Base-by-base conservation (phyloP, 208 protist genomes). In the Leishmania major region DNA sequence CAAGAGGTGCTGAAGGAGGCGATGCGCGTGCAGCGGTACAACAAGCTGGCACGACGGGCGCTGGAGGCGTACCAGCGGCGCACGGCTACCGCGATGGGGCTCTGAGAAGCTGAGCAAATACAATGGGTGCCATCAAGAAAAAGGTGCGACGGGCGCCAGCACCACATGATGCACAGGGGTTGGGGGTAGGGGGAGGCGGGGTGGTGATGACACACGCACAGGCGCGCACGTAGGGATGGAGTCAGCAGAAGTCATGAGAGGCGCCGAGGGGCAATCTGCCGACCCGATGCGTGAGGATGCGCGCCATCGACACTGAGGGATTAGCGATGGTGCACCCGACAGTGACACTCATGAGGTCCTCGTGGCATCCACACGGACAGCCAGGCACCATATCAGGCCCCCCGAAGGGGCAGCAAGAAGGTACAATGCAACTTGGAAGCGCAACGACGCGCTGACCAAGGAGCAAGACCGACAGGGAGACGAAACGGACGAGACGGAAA, bases 1-100 rank as follows among this genome's bases (percentile, higher is more conserved):
- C 85, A 93, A 25, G 81, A 78, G 55, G 89, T 93, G 75, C 79
- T 94, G 73, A 85, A 85, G 57, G 92, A 96, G 79, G 92, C 92
- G 53, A 70, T 90, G 84, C 87, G 89, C 5, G 92, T 92, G 62
- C 89, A 94, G 66, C 55, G 75, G 17, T 93, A 92, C 83, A 93
- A 92, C 62, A 75, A 76, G 31, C 82, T 91, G 69, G 90, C 92
- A 35, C 83, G 90, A 13, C 77, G 66, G 47, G 92, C 90, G 10
- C 87, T 95, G 79, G 81, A 87, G 35, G 77, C 75, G 31, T 92
- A 93, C 78, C 67, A 83, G 28, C 55, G 60, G 53, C 79, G 82
- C n/a, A 40, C 64, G 11, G 57, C 75, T 10, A 75, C 79, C 19
- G 78, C 31, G 22, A 25, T 84, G 17, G 74, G 43, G 22, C 40